A percentile compares a stretch with the other conserved stretches of the same genome.
phyloP scores from a whole-genome alignment of 2,329 filamentous ascomycete genomes.

The Emmonsiellopsis sp. region DNA sequence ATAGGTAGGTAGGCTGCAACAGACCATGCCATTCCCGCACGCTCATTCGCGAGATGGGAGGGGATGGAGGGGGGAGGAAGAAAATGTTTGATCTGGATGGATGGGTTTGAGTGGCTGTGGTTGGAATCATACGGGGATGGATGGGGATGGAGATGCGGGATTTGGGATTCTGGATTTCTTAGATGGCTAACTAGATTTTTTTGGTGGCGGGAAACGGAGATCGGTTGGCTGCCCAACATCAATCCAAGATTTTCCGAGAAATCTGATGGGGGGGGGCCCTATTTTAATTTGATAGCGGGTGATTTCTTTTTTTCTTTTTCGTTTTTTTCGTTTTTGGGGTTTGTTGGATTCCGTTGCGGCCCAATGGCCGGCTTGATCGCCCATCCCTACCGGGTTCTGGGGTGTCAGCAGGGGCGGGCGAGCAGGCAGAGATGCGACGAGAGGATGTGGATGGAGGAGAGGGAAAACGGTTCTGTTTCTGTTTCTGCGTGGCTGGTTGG shows the following conservation, averaged over 20 bases:
- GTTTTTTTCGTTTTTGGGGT: background rate
- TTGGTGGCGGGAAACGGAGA: background rate
- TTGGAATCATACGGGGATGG: background rate
- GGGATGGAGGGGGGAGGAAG: background rate
- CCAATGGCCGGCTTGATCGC: background rate
- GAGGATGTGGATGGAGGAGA: too few species aligned
- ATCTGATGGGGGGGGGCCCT: too few species aligned
- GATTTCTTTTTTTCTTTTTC: background rate
- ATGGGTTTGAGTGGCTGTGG: background rate
- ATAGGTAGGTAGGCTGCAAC: too few species aligned
- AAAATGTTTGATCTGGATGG: background rate
- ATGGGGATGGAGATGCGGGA: too few species aligned
- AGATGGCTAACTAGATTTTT: background rate
- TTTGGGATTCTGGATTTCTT: too few species aligned
- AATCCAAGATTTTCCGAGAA: background rate
- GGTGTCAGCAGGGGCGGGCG: background rate
- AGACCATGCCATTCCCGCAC: too few species aligned
- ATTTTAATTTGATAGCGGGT: background rate
- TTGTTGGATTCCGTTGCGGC: constrained; percentile 1
- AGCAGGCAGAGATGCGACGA: background rate
- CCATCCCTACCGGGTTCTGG: background rate
- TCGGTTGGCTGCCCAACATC: too few species aligned
- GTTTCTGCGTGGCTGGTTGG: too few species aligned
- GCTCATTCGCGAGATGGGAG: too few species aligned
- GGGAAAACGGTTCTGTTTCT: too few species aligned